Conservation (phyloP, 2,329 filamentous ascomycete species). For the Talaromyces sp. region DNA sequence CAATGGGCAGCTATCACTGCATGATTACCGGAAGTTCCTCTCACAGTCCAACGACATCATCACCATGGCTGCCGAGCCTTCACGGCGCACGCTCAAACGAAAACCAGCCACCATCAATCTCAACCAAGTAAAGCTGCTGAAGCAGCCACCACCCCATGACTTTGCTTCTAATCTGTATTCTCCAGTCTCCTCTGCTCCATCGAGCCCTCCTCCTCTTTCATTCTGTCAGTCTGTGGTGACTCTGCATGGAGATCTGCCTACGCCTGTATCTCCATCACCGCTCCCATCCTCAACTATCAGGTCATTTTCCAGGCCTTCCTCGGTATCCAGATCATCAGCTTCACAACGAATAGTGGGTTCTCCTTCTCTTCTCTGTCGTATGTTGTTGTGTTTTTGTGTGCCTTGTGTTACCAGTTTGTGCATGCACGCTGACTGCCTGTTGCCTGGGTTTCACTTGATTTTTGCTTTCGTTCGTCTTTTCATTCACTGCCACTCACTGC, state of each 20-base stretch:
- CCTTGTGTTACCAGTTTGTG: neutral
- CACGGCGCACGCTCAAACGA: constrained; percentile 25
- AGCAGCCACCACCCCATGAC: constrained; percentile 1
- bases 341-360: constrained; percentile 7
- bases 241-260: constrained; percentile 14
- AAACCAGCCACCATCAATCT: constrained; percentile 29
- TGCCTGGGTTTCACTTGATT: neutral
- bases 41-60: constrained; percentile 22
- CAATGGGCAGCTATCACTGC: constrained; percentile 24
- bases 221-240: constrained; percentile 27
- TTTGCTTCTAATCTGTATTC: constrained; percentile 12
- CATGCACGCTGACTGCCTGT: neutral
- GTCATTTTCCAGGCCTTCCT: constrained; percentile 2
- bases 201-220: constrained; percentile 32
- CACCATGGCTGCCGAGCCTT: constrained; percentile 12
- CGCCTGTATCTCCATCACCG: constrained; percentile 8
- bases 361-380: neutral
- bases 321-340: neutral
- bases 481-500: neutral
- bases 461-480: neutral
- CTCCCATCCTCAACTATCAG: neutral
- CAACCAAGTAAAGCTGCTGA: constrained; percentile 15
- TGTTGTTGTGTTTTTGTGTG: neutral
- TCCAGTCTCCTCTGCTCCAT: constrained; percentile 22
- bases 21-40: constrained; percentile 32